Evolutionary conservation across 306 rosid genomes (phyloP).

Genomic region (Vicia faba): DNA sequence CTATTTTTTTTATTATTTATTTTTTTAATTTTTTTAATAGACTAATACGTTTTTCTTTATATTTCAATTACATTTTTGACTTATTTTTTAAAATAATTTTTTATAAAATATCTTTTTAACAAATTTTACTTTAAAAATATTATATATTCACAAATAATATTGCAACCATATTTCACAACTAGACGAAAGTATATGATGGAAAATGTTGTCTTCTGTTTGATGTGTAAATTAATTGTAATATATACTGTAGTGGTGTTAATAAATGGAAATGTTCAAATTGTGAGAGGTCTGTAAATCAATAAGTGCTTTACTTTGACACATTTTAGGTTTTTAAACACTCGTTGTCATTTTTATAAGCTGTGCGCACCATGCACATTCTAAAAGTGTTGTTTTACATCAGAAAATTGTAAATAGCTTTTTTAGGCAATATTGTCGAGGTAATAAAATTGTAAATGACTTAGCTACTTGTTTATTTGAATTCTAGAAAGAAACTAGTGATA

Average conservation of each 20-base stretch:
- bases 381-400: not conserved
- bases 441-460: not conserved
- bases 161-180: too few species aligned
- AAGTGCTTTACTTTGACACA: not conserved
- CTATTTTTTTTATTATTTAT: too few species aligned
- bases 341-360: not conserved
- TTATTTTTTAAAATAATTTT: too few species aligned
- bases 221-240: conserved; percentile 11
- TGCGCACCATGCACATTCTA: not conserved
- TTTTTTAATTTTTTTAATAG: too few species aligned
- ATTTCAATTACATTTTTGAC: too few species aligned
- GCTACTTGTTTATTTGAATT: not conserved
- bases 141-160: too few species aligned
- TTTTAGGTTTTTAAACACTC: not conserved
- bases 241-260: not conserved
- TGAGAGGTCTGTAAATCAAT: not conserved
- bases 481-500: not conserved
- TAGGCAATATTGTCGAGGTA: too few species aligned
- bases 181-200: too few species aligned
- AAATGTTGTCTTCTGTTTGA: not conserved
- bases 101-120: too few species aligned
- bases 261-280: conserved; percentile 7
- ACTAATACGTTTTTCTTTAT: too few species aligned
- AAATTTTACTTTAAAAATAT: too few species aligned
- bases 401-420: too few species aligned